A percentile compares a stretch with the other conserved stretches of the same genome.
Conservation (phyloP, 139 green algal genomes). For the Picochlorum sp. region DNA sequence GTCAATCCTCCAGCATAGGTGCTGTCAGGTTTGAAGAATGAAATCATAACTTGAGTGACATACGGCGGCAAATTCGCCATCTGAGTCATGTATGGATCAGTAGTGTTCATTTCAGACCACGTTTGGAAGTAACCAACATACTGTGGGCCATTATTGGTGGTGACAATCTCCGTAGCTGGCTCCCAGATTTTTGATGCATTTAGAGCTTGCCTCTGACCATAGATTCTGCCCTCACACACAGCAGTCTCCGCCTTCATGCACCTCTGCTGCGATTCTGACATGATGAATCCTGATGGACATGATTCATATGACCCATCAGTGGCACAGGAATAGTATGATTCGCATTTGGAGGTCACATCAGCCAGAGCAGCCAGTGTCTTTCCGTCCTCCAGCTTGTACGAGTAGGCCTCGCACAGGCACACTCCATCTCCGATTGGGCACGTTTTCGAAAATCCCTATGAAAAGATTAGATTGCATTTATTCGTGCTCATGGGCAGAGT, state of each 20-base stretch:
- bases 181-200: not conserved
- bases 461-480: not conserved
- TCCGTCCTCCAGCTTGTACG: not conserved
- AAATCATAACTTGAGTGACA: slow-evolving; percentile 18
- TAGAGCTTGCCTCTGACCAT: not conserved
- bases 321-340: not conserved
- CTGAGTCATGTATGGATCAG: not conserved
- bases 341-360: not conserved
- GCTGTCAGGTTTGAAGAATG: slow-evolving; percentile 6
- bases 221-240: not conserved
- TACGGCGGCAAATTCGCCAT: slow-evolving; percentile 35
- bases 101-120: slow-evolving; percentile 22
- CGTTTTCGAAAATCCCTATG: not conserved
- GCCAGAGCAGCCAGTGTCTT: not conserved
- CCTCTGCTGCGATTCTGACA: not conserved
- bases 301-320: not conserved
- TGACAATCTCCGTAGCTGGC: not conserved
- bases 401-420: not conserved
- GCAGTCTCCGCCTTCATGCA: not conserved
- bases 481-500: too few species aligned
- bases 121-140: slow-evolving; percentile 33
- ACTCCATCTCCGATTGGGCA: not conserved
- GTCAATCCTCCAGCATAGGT: slow-evolving; percentile 9
- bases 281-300: not conserved
- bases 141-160: not conserved